Percentiles rank a stretch among this genome's conserved stretches.
These are phyloP conservation scores for Teratosphaeria zuluensis DNA, from an alignment of 2,329 filamentous ascomycete genomes.

Conservation along the genomic window DNA sequence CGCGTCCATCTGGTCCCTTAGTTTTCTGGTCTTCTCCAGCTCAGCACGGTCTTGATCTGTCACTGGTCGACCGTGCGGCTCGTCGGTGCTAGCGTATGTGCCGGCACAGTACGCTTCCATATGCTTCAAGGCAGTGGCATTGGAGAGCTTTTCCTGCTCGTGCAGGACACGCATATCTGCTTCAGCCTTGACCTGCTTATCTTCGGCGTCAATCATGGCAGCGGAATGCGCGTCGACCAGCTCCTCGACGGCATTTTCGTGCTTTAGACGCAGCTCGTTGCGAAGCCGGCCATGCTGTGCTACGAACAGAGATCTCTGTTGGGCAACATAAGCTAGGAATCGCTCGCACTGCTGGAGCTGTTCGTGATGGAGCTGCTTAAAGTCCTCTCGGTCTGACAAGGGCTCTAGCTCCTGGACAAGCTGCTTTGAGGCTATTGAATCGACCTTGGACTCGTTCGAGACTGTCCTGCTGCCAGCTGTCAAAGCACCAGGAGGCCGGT, in stretches of 20 bases:
- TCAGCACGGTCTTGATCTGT: conserved; percentile 36
- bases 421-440: conserved; percentile 4
- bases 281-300: conserved; percentile 11
- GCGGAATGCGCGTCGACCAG: conserved; percentile 27
- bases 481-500: conserved; percentile 5
- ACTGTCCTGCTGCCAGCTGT: conserved; percentile 7
- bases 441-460: conserved; percentile 11
- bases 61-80: conserved; percentile 27
- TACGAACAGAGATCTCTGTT: conserved; percentile 13
- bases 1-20: conserved; percentile 30
- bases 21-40: conserved; percentile 31
- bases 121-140: conserved; percentile 36
- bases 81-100: conserved; percentile 18
- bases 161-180: conserved; percentile 33
- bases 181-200: conserved; percentile 34
- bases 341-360: conserved; percentile 23
- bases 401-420: conserved; percentile 11
- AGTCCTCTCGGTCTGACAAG: conserved; percentile 17
- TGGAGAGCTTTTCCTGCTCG: conserved; percentile 32
- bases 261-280: conserved; percentile 8
- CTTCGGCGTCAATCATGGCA: conserved; percentile 32
- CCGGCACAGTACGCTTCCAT: conserved; percentile 41
- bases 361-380: conserved; percentile 14
- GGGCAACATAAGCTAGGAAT: conserved; percentile 18
- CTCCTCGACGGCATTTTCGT: conserved; percentile 15